phyloP scores from a whole-genome alignment of 495 filamentous ascomycete species.

The Talaromyces liani region DNA sequence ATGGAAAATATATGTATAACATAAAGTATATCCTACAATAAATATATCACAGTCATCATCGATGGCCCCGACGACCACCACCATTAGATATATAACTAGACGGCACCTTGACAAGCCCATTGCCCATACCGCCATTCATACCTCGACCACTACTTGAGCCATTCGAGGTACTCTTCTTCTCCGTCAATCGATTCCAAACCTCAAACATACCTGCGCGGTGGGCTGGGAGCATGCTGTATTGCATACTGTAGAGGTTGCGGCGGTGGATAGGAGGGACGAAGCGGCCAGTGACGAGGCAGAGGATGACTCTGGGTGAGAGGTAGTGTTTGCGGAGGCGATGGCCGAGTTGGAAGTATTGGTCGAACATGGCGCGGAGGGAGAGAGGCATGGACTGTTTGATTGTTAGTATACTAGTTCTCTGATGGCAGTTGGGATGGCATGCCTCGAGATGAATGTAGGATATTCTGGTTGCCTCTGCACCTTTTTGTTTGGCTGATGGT shows the following conservation, averaged over 20 bases:
- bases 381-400: constrained; percentile 70
- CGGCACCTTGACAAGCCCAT: background rate
- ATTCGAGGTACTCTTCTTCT: constrained; percentile 26
- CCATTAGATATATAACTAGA: constrained; percentile 4
- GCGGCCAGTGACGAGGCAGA: constrained; percentile 79
- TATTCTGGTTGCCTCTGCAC: constrained; percentile 28
- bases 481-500: constrained; percentile 7
- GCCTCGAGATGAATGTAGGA: constrained; percentile 81
- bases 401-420: constrained; percentile 6
- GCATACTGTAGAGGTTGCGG: constrained; percentile 89
- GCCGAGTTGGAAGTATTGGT: constrained; percentile 93
- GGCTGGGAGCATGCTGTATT: constrained; percentile 96
- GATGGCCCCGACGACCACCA: background rate
- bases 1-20: background rate
- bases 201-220: constrained; percentile 70
- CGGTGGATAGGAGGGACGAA: constrained; percentile 90
- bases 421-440: constrained; percentile 7
- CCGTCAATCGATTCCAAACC: constrained; percentile 73
- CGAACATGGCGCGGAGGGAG: constrained; percentile 84
- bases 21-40: background rate
- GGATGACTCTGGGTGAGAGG: constrained; percentile 75
- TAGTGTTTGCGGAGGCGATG: constrained; percentile 93
- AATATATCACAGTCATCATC: background rate
- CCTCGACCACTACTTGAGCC: background rate
- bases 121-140: background rate